Base-by-base conservation (phyloP, 805 yeast genomes). In the Candida gorgasii region DNA sequence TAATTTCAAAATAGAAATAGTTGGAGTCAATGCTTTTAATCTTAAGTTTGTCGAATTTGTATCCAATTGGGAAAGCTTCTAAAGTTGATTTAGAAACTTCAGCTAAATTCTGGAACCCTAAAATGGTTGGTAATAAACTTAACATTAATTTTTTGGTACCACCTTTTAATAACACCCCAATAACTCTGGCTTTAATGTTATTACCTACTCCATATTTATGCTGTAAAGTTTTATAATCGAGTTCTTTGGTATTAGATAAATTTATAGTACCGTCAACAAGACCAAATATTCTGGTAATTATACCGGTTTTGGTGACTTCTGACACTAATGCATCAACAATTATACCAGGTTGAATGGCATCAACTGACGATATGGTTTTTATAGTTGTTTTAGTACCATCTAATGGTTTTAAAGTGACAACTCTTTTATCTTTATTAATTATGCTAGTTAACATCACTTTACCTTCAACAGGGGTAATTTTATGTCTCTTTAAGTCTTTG, bases 331-430 rank as follows among this genome's bases (percentile, higher is more conserved):
- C 86, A 45, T 86, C 89, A 8, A 90, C 88, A 8, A 82, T 56
- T 49, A 82, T 78, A 54, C 99, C 99, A 2, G 99, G 95, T 28
- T 86, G 75, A 19, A 90, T 75, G 3, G 95, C 80, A 54, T 89
- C 95, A 15, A 88, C 68, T 2, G 95, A 80, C 1, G 89, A 73
- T 32, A 85, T 81, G 3, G 78, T 57, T 6, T 78, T 57, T 5
- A 79, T 63, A 16, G 69, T 53, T 47, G 73, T 72, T 46, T 76
- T 80, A 17, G 70, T 60, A 23, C 70, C 71, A 16, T 53, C 53
- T 15, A 53, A 47, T 3, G 80, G 75, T 49, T 75, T 76, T 47
- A 84, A 72, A 2, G 82, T 80, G 19, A 87, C 67, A 1, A 82
- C 78, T 54, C 89, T 76, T 3, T 51, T 39, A 43, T 78, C 76